These are phyloP conservation scores for Tilletia indica DNA, from an alignment of 1,284 basidiomycete species.

Conservation along the genomic window DNA sequence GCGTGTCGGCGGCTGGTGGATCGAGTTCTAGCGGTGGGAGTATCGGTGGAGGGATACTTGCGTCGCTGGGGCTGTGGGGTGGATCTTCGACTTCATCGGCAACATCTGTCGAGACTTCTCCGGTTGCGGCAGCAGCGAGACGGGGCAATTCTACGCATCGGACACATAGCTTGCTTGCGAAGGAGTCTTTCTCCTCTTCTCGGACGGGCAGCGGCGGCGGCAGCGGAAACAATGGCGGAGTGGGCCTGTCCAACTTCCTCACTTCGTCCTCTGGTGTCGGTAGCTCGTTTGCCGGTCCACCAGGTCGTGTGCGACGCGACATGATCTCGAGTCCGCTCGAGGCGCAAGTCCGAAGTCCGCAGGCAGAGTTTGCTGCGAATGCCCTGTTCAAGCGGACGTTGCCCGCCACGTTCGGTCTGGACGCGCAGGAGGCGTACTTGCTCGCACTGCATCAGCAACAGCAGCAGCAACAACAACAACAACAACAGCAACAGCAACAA, in stretches of 20 bases:
- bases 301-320: constrained; percentile 57
- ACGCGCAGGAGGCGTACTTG: constrained; percentile 12
- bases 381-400: constrained; percentile 34
- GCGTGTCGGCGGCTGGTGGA: constrained; percentile 18
- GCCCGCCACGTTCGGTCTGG: constrained; percentile 11
- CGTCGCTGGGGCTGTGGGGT: constrained; percentile 5
- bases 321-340: constrained; percentile 56
- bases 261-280: neutral
- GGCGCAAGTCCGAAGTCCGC: constrained; percentile 46
- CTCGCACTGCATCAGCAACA: constrained; percentile 11
- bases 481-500: neutral
- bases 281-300: neutral
- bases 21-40: constrained; percentile 27
- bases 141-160: constrained; percentile 1
- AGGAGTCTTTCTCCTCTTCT: neutral
- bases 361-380: constrained; percentile 48
- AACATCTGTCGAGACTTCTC: neutral
- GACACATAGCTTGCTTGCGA: neutral
- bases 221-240: neutral
- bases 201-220: neutral
- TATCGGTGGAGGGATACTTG: neutral
- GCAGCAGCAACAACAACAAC: constrained; percentile 7
- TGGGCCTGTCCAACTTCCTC: constrained; percentile 10
- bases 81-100: neutral
- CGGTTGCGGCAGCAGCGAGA: neutral